Evolutionary conservation across 179 eudicot species (phyloP), one percentile per base, ranked within the genome.

Genomic region (Corrigiola litoralis): DNA sequence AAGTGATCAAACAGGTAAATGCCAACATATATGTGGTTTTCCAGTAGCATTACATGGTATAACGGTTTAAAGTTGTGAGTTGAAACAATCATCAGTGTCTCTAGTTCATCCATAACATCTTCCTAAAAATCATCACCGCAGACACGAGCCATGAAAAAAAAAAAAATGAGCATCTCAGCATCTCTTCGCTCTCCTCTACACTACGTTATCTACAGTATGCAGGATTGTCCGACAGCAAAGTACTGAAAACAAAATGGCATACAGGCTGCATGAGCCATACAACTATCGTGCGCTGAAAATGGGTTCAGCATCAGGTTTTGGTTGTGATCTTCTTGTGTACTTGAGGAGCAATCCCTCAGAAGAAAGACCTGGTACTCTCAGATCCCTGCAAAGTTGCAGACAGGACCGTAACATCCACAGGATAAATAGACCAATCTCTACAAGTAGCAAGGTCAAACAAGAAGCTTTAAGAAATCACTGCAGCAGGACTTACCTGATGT

Each of bases 311-410:
- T 79, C 85, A 0, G 79, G 67, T 5, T 79, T 81, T 47, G 99
- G 96, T 69, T 94, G 99, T 42, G 88, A 80, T 80, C 99, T 80
- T 80, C 99, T 70, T 17, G 99, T 94, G 83, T 84, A 90, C 67
- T 94, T 90, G 68, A 90, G 94, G 33, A 94, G 90, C 72, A 94
- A 77, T 31, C 86, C 91, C 65, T 94, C 99, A 1, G 96, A 76
- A 65, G 99, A 84, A 58, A 94, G 85, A 56, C 99, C 94, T 18
- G 99, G 97, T 34, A 90, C 96, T 66, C 75, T 87, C 49, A 94
- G 71, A 81, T 88, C 97, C 86, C 99, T 92, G 29, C 67, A 79
- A 20, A 18, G 50, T 44, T 38, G 25, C 60, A 63, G 23, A 6
- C 28, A 18, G 45, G 20, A 8, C 28, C 2, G 18, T 11, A 34